Conservation (phyloP, 208 protist species). For the Acanthamoeba lenticulata region DNA sequence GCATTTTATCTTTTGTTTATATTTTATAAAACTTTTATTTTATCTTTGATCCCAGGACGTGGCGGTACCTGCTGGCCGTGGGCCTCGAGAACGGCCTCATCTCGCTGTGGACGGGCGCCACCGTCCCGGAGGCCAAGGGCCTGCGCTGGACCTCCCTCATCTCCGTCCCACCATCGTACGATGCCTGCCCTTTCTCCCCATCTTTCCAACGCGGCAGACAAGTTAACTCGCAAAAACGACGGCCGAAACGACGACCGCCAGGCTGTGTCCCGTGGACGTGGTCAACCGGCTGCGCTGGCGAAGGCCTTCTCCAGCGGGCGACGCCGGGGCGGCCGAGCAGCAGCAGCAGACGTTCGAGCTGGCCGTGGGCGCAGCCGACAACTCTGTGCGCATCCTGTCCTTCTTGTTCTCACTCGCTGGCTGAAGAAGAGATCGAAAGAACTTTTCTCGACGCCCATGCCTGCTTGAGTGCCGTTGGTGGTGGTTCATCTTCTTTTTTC, state of each 20-base stretch:
- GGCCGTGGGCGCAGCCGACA: background rate
- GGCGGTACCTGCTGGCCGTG: conserved; percentile 45
- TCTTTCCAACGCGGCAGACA: background rate
- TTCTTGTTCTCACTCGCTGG: background rate
- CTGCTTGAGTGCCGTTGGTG: no score
- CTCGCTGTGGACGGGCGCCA: background rate
- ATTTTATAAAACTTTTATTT: background rate
- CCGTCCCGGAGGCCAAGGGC: background rate
- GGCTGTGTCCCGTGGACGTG: conserved; percentile 1
- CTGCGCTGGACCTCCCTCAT: background rate
- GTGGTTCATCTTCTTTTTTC: no score
- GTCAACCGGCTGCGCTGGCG: conserved; percentile 15
- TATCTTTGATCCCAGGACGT: background rate
- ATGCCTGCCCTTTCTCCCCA: background rate
- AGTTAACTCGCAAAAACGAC: background rate
- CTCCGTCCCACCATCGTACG: background rate
- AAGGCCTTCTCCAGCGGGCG: background rate
- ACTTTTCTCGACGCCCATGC: no score
- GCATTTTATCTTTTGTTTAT: background rate
- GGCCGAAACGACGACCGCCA: no score
- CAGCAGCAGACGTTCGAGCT: background rate
- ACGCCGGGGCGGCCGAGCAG: background rate
- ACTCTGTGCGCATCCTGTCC: background rate
- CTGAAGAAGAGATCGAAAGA: no score
- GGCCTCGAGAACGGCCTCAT: conserved; percentile 54